A percentile compares a stretch with the other conserved stretches of the same genome.
Evolutionary conservation across 1,284 basidiomycete genomes (phyloP).

Genomic region (Microbotryomycetes sp.): DNA sequence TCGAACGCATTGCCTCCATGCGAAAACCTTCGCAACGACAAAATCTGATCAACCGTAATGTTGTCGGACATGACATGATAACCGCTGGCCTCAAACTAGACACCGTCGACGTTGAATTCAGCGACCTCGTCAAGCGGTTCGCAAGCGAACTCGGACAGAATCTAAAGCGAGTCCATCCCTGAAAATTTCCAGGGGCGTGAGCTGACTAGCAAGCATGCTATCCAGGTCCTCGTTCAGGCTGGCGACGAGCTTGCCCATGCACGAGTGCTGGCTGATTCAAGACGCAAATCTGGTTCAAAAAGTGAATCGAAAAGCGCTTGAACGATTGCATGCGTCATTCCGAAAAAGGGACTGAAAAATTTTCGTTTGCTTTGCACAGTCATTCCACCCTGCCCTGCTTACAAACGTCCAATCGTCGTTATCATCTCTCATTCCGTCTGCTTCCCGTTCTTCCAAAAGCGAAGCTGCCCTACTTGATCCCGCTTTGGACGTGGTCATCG

Average conservation of each 20-base stretch:
- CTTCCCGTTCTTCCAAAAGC: not conserved
- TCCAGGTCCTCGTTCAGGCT: conserved; percentile 10
- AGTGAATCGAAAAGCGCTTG: conserved; percentile 1
- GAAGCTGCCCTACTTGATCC: not conserved
- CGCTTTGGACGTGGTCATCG: conserved; percentile 10
- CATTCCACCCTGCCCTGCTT: conserved; percentile 10
- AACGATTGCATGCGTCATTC: not conserved
- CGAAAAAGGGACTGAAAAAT: not conserved
- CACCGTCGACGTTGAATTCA: conserved; percentile 14
- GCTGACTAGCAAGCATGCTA: too few relatives aligned
- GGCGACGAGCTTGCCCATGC: conserved; percentile 3
- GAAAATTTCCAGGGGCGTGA: too few relatives aligned
- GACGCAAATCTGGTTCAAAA: conserved; percentile 12
- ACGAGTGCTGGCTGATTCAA: conserved; percentile 22
- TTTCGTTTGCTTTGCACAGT: conserved; percentile 1
- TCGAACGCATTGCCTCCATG: conserved; percentile 4
- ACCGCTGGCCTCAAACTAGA: not conserved
- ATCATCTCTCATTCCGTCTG: not conserved
- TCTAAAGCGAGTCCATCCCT: conserved; percentile 6
- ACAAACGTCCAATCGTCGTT: not conserved
- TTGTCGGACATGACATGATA: not conserved
- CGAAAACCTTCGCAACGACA: not conserved
- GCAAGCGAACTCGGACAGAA: conserved; percentile 2
- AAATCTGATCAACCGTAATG: conserved; percentile 24
- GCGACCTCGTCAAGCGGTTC: conserved; percentile 8